A percentile compares a stretch with the other conserved stretches of the same genome.
These are phyloP conservation scores for Smittium mucronatum DNA, from an alignment of 371 early-diverging fungal genomes.

Conservation along the genomic window DNA sequence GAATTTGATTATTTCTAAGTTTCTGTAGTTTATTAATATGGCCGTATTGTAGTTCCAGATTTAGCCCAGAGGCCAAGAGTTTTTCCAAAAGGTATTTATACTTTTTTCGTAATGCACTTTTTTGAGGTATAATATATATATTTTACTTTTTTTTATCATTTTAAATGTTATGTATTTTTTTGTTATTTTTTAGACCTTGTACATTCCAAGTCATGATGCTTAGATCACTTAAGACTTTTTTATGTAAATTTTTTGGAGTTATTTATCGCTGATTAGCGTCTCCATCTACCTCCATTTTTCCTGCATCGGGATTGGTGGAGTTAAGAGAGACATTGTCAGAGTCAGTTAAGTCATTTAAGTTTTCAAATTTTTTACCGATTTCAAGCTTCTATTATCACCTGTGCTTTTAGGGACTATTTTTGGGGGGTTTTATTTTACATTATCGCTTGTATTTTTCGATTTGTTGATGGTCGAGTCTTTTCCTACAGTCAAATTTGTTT, in stretches of 20 bases:
- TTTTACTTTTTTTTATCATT: background rate
- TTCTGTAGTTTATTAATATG: background rate
- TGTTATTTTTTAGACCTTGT: conserved; percentile 2
- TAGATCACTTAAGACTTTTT: background rate
- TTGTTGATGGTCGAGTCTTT: too few species aligned
- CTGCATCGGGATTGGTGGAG: background rate
- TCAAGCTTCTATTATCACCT: too few species aligned
- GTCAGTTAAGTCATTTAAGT: background rate
- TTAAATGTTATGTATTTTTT: background rate
- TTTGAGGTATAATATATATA: background rate
- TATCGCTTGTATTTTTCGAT: too few species aligned
- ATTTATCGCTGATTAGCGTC: too few species aligned
- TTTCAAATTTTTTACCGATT: background rate
- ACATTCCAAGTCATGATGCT: conserved; percentile 3
- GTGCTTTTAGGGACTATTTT: too few species aligned
- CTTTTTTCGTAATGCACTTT: background rate
- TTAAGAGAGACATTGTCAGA: background rate
- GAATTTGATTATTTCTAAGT: background rate
- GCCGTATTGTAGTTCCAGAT: background rate
- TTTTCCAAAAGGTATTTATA: background rate
- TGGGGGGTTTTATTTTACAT: too few species aligned
- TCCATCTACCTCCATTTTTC: background rate
- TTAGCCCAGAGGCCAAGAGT: background rate
- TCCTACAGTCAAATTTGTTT: too few species aligned
- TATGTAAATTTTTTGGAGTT: background rate